Evolutionary conservation across 257 asterid species (phyloP).

Genomic region (Salvia rosmarinus): DNA sequence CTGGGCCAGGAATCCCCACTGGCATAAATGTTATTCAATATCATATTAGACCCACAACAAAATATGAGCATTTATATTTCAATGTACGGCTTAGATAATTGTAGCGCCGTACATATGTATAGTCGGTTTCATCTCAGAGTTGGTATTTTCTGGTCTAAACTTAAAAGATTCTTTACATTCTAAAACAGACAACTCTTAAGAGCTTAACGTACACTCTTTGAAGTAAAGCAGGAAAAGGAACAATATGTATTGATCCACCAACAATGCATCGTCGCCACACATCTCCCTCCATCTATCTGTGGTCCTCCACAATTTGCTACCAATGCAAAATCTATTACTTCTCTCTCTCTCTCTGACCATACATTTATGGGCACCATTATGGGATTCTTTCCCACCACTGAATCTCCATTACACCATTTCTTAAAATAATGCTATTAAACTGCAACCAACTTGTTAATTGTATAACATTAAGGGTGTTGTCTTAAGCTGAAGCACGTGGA

Average conservation of each 20-base stretch:
- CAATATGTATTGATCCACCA: too few relatives aligned
- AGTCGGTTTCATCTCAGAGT: neutral
- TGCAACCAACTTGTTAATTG: slow-evolving; percentile 34
- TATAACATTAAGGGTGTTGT: slow-evolving; percentile 15
- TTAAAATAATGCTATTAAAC: slow-evolving; percentile 7
- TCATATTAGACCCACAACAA: neutral
- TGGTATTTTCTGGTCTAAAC: neutral
- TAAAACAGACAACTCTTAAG: too few relatives aligned
- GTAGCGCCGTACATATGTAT: neutral
- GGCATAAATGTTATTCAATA: neutral
- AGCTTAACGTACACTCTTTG: too few relatives aligned
- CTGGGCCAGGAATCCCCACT: slow-evolving; percentile 5
- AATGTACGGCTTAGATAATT: neutral
- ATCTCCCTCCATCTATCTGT: neutral
- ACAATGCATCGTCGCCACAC: neutral
- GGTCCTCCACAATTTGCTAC: neutral
- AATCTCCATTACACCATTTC: neutral
- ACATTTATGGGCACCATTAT: neutral
- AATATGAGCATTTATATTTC: slow-evolving; percentile 12
- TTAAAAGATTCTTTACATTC: too few relatives aligned
- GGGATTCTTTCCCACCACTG: neutral
- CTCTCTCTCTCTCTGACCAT: neutral
- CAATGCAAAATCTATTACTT: neutral
- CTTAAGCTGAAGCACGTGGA: slow-evolving; percentile 47
- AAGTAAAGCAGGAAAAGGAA: too few relatives aligned